phyloP scores from a whole-genome alignment of 192 early-diverging fungal genomes.

The Linnemannia exigua region DNA sequence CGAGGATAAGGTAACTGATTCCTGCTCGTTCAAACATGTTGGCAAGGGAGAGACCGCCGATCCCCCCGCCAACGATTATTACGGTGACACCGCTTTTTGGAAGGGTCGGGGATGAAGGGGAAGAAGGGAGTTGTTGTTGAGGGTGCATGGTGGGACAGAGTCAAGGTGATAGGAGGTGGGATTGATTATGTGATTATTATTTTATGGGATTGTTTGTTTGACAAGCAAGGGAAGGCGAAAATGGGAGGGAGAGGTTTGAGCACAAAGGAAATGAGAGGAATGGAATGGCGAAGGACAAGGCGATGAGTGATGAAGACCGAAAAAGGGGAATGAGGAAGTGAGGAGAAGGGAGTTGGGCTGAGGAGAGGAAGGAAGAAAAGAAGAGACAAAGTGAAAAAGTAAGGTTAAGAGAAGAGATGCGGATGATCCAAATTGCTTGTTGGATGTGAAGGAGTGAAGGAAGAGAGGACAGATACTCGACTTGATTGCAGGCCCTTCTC shows the following conservation, averaged over 20 bases:
- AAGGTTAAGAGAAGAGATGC: background rate
- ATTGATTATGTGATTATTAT: background rate
- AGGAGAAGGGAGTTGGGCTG: background rate
- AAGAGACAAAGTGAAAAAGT: background rate
- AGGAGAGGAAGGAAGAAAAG: background rate
- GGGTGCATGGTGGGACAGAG: background rate
- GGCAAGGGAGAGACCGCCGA: conserved; percentile 18
- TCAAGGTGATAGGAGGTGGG: background rate
- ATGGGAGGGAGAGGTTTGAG: conserved; percentile 6
- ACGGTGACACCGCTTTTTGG: conserved; percentile 39
- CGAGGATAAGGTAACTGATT: conserved; percentile 42
- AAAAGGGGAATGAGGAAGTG: background rate
- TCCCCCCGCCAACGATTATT: conserved; percentile 11
- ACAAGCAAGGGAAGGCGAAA: background rate
- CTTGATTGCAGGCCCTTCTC: too few relatives aligned
- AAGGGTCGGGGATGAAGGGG: background rate
- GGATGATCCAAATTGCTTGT: background rate
- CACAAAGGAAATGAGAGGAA: conserved; percentile 25
- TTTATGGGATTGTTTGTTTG: background rate
- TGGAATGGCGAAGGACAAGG: background rate
- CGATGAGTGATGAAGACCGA: background rate
- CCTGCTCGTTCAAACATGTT: conserved; percentile 33
- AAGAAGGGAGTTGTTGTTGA: conserved; percentile 1
- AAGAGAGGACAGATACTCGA: background rate
- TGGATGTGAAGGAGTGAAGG: background rate